Evolutionary conservation across 2,329 filamentous ascomycete species (phyloP).

Genomic region (Cladophialophora carrionii): DNA sequence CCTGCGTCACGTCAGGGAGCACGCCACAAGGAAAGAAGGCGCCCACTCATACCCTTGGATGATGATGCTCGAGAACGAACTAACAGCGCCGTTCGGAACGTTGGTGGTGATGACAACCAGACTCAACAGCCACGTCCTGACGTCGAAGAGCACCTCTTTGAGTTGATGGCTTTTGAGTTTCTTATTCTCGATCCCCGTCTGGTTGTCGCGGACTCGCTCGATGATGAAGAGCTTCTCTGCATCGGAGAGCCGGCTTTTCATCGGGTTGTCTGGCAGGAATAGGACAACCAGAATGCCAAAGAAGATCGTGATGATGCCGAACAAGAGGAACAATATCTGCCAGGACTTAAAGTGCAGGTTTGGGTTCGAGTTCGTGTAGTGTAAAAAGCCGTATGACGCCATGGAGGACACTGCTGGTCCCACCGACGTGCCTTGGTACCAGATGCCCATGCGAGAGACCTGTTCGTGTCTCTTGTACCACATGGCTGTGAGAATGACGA

Average conservation of each 20-base stretch:
- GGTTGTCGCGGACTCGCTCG: conserved; percentile 52
- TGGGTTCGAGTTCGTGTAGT: conserved; percentile 24
- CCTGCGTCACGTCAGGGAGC: conserved; percentile 38
- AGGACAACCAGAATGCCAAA: conserved; percentile 46
- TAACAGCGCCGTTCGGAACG: conserved; percentile 50
- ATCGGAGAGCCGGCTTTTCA: conserved; percentile 45
- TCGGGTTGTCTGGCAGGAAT: conserved; percentile 50
- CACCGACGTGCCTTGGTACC: conserved; percentile 36
- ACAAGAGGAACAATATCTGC: conserved; percentile 50
- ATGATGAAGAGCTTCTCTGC: conserved; percentile 46
- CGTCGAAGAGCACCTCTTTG: conserved; percentile 50
- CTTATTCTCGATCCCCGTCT: conserved; percentile 58
- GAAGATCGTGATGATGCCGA: conserved; percentile 50
- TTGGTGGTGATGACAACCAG: conserved; percentile 44
- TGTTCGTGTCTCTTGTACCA: conserved; percentile 55
- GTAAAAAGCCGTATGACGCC: conserved; percentile 29
- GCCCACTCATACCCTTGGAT: conserved; percentile 40
- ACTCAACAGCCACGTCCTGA: conserved; percentile 49
- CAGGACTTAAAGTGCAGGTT: conserved; percentile 38
- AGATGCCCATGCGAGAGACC: conserved; percentile 39
- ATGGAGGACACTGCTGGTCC: conserved; percentile 25
- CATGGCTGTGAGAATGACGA: conserved; percentile 60
- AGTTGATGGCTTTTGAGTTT: conserved; percentile 54
- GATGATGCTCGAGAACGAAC: conserved; percentile 50
- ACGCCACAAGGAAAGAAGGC: background rate